These are phyloP conservation scores for Heliocybe sulcata DNA, from an alignment of 1,284 basidiomycete genomes.

Conservation along the genomic window DNA sequence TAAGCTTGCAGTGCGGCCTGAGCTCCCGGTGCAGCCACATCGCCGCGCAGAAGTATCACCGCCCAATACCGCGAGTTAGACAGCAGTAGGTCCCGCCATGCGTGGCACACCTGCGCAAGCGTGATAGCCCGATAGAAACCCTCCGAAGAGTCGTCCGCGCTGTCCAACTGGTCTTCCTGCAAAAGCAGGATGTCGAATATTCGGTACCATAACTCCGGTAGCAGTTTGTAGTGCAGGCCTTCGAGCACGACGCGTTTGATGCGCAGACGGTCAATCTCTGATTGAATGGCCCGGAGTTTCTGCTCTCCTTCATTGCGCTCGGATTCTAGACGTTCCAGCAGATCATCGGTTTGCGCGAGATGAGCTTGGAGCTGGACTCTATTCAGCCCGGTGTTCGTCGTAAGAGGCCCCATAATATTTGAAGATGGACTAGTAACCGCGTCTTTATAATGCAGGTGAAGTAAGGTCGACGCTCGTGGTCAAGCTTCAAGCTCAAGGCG, in stretches of 20 bases:
- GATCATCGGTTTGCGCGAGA: neutral
- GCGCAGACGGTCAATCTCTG: neutral
- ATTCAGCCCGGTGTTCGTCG: too few relatives aligned
- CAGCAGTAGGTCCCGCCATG: neutral
- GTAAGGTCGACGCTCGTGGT: too few relatives aligned
- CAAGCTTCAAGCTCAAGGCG: too few relatives aligned
- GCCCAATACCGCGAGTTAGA: neutral
- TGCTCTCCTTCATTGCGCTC: neutral
- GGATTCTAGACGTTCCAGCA: neutral
- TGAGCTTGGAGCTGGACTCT: too few relatives aligned
- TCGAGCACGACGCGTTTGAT: neutral
- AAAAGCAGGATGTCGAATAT: neutral
- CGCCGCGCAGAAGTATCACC: neutral
- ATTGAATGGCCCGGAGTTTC: neutral
- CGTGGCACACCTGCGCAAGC: neutral
- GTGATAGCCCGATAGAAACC: neutral
- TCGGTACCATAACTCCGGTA: neutral
- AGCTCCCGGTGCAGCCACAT: neutral
- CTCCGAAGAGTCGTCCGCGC: neutral
- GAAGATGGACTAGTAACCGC: too few relatives aligned
- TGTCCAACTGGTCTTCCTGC: neutral
- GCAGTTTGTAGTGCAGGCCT: neutral
- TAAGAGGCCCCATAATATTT: too few relatives aligned
- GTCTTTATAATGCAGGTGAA: too few relatives aligned
- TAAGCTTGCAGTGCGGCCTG: neutral